These are phyloP conservation scores for Hanseniaspora mollemarum DNA, from an alignment of 805 yeast genomes.

Conservation along the genomic window DNA sequence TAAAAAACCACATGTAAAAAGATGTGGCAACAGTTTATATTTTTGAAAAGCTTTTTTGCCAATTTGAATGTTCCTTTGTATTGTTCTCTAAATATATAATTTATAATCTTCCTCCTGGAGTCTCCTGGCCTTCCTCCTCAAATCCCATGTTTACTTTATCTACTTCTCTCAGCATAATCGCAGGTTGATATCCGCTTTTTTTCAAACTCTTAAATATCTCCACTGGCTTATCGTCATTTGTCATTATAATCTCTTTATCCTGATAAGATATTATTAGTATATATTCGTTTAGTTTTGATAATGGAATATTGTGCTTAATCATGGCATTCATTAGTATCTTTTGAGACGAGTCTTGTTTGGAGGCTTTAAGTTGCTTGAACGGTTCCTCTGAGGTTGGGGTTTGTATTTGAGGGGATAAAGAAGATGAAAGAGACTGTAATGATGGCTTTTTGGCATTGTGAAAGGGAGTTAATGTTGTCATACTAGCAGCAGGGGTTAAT, in stretches of 20 bases:
- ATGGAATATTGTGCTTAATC: constrained; percentile 66
- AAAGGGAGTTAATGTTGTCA: constrained; percentile 17
- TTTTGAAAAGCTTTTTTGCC: too few relatives aligned
- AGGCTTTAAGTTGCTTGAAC: constrained; percentile 68
- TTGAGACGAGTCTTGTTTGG: constrained; percentile 83
- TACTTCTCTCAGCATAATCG: constrained; percentile 79
- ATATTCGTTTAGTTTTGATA: constrained; percentile 77
- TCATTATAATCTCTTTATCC: constrained; percentile 74
- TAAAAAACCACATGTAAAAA: not conserved
- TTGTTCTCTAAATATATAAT: too few relatives aligned
- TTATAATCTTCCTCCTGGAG: constrained; percentile 20
- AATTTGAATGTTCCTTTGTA: too few relatives aligned
- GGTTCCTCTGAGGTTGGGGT: constrained; percentile 40
- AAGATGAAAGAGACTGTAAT: not conserved
- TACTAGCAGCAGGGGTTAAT: constrained; percentile 8
- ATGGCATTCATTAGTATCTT: constrained; percentile 79
- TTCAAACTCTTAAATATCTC: constrained; percentile 70
- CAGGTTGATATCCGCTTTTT: constrained; percentile 77
- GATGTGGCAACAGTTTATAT: too few relatives aligned
- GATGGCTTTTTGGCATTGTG: not conserved
- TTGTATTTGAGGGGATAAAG: not conserved
- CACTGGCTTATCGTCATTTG: constrained; percentile 80
- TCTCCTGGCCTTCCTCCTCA: constrained; percentile 18
- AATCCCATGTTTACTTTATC: constrained; percentile 38
- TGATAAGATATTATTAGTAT: constrained; percentile 84